Percentiles rank a stretch among this genome's conserved stretches.
phyloP scores from a whole-genome alignment of 2,329 filamentous ascomycete genomes.

The Cytospora piceicola region DNA sequence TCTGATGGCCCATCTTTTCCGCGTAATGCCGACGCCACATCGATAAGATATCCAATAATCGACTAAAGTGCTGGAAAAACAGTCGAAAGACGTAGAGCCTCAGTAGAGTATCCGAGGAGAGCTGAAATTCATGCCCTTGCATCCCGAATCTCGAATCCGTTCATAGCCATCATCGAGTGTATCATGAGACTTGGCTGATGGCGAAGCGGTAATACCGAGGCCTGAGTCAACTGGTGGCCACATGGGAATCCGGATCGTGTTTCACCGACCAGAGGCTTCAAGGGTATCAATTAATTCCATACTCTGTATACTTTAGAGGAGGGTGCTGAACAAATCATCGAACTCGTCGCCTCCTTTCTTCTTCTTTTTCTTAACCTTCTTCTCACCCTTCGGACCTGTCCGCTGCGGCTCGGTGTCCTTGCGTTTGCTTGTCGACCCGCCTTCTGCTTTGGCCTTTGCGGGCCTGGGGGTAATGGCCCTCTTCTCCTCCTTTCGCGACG shows the following conservation, averaged over 20 bases:
- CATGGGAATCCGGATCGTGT: not conserved
- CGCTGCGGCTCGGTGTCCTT: slow-evolving; percentile 18
- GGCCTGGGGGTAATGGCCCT: slow-evolving; percentile 27
- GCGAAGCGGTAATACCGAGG: not conserved
- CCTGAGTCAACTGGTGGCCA: not conserved
- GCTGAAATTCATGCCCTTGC: too few species aligned
- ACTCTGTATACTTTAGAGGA: slow-evolving; percentile 46
- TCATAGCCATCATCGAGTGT: too few species aligned
- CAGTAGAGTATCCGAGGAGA: too few species aligned
- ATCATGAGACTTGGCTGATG: too few species aligned
- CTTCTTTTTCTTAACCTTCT: slow-evolving; percentile 54
- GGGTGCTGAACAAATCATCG: slow-evolving; percentile 70
- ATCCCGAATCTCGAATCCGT: too few species aligned
- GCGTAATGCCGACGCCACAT: not conserved
- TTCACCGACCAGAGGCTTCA: not conserved
- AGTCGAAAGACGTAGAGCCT: too few species aligned
- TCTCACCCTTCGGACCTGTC: slow-evolving; percentile 49
- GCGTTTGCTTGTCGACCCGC: not conserved
- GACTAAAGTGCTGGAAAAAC: too few species aligned
- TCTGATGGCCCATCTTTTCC: not conserved
- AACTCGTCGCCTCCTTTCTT: slow-evolving; percentile 67
- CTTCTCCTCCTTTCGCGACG: slow-evolving; percentile 21
- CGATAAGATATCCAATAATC: too few species aligned
- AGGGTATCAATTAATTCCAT: slow-evolving; percentile 3
- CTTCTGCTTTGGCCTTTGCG: slow-evolving; percentile 11